These are phyloP conservation scores for Melastoma candidum DNA, from an alignment of 441 rosid species.

Conservation along the genomic window DNA sequence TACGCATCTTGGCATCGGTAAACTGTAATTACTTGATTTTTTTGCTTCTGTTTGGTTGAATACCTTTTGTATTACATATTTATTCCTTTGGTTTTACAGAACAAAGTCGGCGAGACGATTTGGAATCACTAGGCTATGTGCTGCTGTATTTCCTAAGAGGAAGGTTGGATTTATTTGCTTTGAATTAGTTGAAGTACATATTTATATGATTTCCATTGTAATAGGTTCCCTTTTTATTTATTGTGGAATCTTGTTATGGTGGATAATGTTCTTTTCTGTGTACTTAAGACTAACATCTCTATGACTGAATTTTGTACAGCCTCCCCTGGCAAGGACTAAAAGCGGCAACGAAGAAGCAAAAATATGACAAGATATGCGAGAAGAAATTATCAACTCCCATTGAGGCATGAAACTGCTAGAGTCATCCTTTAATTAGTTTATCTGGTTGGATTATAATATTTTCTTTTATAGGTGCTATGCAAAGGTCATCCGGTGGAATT, in stretches of 20 bases:
- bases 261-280: not conserved
- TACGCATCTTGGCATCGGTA: slow-evolving; percentile 70
- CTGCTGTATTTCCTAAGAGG: slow-evolving; percentile 60
- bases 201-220: too few relatives aligned
- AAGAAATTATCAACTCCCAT: slow-evolving; percentile 22
- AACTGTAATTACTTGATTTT: slow-evolving; percentile 8
- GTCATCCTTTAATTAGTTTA: not conserved
- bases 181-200: too few relatives aligned
- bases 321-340: slow-evolving; percentile 76
- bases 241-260: not conserved
- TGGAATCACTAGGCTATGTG: slow-evolving; percentile 60
- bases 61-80: slow-evolving; percentile 8
- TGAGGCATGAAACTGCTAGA: slow-evolving; percentile 38
- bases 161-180: slow-evolving; percentile 24
- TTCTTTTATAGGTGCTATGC: slow-evolving; percentile 3
- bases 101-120: slow-evolving; percentile 71
- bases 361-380: slow-evolving; percentile 10
- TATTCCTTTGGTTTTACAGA: slow-evolving; percentile 22
- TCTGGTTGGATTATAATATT: not conserved
- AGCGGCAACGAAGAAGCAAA: slow-evolving; percentile 9
- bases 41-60: not conserved
- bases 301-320: slow-evolving; percentile 26
- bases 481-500: slow-evolving; percentile 24
- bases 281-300: slow-evolving; percentile 9
- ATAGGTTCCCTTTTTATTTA: too few relatives aligned